These are phyloP conservation scores for Xylaria sp. DNA, from an alignment of 2,329 filamentous ascomycete genomes.

Conservation along the genomic window DNA sequence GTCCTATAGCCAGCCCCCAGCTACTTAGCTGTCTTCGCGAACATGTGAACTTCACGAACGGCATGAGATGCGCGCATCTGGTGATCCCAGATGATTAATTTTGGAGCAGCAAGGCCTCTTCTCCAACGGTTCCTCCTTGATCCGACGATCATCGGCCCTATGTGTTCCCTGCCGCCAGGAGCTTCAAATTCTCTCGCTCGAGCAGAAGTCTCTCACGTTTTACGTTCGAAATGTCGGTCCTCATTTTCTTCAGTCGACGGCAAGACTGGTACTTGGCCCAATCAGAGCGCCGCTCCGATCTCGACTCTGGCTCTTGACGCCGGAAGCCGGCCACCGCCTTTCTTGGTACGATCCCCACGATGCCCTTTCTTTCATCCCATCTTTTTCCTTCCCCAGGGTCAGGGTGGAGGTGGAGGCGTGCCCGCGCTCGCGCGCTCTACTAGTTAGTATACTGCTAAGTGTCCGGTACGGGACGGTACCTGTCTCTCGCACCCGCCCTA, in stretches of 20 bases:
- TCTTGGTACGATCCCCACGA: slow-evolving; percentile 35
- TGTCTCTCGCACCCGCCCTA: slow-evolving; percentile 18
- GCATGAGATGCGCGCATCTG: slow-evolving; percentile 29
- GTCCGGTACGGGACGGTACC: slow-evolving; percentile 11
- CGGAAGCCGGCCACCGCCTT: slow-evolving; percentile 41
- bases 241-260: slow-evolving; percentile 44
- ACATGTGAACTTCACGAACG: slow-evolving; percentile 10
- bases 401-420: slow-evolving; percentile 18
- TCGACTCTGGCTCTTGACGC: slow-evolving; percentile 41
- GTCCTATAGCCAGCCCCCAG: background rate
- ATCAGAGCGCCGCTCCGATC: slow-evolving; percentile 37
- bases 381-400: slow-evolving; percentile 13
- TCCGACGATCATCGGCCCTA: slow-evolving; percentile 35
- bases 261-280: slow-evolving; percentile 36
- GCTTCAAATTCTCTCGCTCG: slow-evolving; percentile 9
- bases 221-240: slow-evolving; percentile 45
- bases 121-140: slow-evolving; percentile 31
- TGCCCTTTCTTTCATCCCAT: slow-evolving; percentile 28
- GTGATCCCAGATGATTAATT: slow-evolving; percentile 24
- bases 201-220: slow-evolving; percentile 42
- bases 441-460: background rate
- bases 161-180: slow-evolving; percentile 32
- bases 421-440: slow-evolving; percentile 3
- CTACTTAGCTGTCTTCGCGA: background rate
- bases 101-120: slow-evolving; percentile 18